phyloP scores from a whole-genome alignment of 2,329 filamentous ascomycete species.

The Alternaria longipes region DNA sequence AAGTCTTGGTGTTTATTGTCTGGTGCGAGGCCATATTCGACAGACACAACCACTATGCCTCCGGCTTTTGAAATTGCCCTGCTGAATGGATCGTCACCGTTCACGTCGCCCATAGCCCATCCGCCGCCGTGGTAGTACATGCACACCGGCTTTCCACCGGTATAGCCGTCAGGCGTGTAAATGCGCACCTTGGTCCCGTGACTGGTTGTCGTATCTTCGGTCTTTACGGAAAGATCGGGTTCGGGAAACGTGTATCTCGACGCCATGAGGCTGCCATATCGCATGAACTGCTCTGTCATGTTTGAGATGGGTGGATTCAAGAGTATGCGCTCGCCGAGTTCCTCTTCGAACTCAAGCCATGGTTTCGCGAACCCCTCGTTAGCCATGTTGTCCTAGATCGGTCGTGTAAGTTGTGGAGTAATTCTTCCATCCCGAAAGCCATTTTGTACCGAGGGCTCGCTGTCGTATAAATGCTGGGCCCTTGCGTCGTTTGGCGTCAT shows the following conservation, averaged over 20 bases:
- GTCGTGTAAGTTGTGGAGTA: neutral
- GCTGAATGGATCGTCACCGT: conserved; percentile 44
- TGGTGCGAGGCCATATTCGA: conserved; percentile 50
- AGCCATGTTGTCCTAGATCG: conserved; percentile 4
- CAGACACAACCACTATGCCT: conserved; percentile 44
- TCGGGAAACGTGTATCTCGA: conserved; percentile 41
- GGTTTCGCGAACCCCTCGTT: conserved; percentile 39
- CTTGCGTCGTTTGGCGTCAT: neutral
- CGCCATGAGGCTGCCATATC: conserved; percentile 30
- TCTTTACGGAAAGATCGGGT: conserved; percentile 43
- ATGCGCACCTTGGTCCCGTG: conserved; percentile 44
- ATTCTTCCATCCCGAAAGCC: neutral
- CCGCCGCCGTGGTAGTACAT: conserved; percentile 51
- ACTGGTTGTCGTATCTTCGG: conserved; percentile 40
- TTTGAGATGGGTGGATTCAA: conserved; percentile 34
- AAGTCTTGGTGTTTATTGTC: conserved; percentile 45
- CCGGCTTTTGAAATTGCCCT: conserved; percentile 36
- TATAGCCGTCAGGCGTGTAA: conserved; percentile 47
- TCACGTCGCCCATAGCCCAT: conserved; percentile 50
- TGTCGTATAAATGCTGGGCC: neutral
- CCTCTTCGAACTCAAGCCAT: conserved; percentile 47
- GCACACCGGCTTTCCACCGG: conserved; percentile 43
- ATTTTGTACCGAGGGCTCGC: neutral
- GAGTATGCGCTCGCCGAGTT: conserved; percentile 40
- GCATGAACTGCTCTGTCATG: conserved; percentile 26